Evolutionary conservation across 2,329 filamentous ascomycete genomes (phyloP), one percentile per base, ranked within the genome.

Genomic region (Ceratocystis smalleyi): DNA sequence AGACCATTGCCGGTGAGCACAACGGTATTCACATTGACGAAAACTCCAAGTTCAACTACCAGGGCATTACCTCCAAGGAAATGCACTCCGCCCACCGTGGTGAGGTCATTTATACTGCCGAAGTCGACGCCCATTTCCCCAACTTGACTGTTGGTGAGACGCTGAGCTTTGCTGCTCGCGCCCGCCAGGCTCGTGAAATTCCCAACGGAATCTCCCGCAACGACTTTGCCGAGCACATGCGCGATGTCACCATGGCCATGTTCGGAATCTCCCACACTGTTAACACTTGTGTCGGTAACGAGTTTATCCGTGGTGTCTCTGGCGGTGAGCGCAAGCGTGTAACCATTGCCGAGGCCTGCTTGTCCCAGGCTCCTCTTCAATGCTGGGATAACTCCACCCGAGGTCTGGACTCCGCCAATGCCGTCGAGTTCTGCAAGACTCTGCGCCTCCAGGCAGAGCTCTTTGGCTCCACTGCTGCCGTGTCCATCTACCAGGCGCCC

Each of bases 71-170:
- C 2, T 80, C 88, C 64, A 75, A 88, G 70, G 82, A 89, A 71
- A 92, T 94, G 87, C 83, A 88, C 74, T 83, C 82, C 10, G 78
- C 82, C 67, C 91, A 92, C 75, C 85, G 88, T 32, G 89, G 89
- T 68, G 89, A 95, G 74, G 88, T 88, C 67, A 91, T 94, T 72
- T 94, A 94, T 75, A 91, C 88, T 0, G 88, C 88, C 66, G 89
- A 94, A 73, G 85, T 89, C 43, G 90, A 95, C 71, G 85, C 88
- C 3, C 88, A 91, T 74, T 91, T 91, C 71, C 87, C 88, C 12
- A 82, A 85, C 75, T 75, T 94, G 69, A 85, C 82, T 1, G 88
- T 92, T 54, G 87, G 87, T 62, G 86, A 92, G 70, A 94, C 89
- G 1, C 78, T 92, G 59, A 85, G 83, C 64, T 92, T 92, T 67